Evolutionary conservation across 2,329 filamentous ascomycete species (phyloP), one percentile per base, ranked within the genome.

Genomic region (Neonectria ditissima): DNA sequence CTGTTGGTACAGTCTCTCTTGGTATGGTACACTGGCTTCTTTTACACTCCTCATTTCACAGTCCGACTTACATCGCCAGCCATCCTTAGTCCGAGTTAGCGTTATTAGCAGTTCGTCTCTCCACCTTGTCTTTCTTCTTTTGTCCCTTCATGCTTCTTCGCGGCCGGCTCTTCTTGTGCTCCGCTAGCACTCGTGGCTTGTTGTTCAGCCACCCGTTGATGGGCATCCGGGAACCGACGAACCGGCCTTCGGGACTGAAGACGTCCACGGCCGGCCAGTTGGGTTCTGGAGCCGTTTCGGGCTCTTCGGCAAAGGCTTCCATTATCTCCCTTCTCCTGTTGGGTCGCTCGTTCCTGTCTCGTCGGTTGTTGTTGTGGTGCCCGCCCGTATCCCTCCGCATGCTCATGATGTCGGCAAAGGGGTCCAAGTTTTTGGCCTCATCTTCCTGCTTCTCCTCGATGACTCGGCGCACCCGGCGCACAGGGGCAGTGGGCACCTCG

Each of bases 231-330:
- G 82, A 80, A 1, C 85, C 90, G 30, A 98, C 83, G 70, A 92
- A 96, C 71, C 88, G 89, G n/a, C 96, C 96, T 62, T 93, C 86
- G 0, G 96, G 96, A 28, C 87, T 92, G 73, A 91, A 97, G 0
- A 98, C 88, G 69, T 98, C 94, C 7, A 99, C 86, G 10, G 89
- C 83, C 0, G 93, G 93, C 82, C 88, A 89, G 22, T 80, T 78
- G 1, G 77, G 76, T 69, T 82, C 77, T 22, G 53, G 43, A 26
- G 59, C 55, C 6, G 65, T 60, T 14, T 60, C 68, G 55, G 65
- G 50, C 44, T 63, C 60, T 54, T 63, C 59, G 3, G 55, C 58
- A 26, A 44, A 39, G 1, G 47, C 57, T 34, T 56, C 67, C 10
- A 77, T 48, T 34, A 28, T 44, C 22, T 28, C 50, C 47, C 10